Conservation (phyloP, 352 stramenopile genomes). For the Phytophthora pluvialis region DNA sequence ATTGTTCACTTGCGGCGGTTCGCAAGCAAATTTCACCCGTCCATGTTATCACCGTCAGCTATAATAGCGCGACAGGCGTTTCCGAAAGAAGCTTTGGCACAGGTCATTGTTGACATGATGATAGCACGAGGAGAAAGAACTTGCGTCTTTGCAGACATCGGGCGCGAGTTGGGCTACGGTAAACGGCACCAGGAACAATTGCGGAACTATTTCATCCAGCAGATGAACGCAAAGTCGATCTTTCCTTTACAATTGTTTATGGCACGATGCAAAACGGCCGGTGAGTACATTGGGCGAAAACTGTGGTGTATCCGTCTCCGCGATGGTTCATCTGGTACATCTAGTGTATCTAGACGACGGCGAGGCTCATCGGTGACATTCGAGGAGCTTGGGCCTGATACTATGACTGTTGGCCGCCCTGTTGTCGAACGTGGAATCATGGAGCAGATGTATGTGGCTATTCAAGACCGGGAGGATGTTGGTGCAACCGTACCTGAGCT, state of each 20-base stretch:
- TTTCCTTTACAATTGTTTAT: constrained; percentile 86
- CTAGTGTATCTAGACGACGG: constrained; percentile 6
- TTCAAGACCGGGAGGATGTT: constrained; percentile 51
- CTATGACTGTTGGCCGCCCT: constrained; percentile 34
- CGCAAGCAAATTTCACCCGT: constrained; percentile 63
- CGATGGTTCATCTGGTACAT: constrained; percentile 15
- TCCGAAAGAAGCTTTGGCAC: constrained; percentile 63
- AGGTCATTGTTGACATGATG: constrained; percentile 73
- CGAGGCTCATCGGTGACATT: constrained; percentile 20
- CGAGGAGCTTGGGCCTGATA: constrained; percentile 33
- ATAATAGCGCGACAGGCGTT: constrained; percentile 61
- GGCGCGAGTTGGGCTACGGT: constrained; percentile 74
- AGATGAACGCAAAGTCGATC: constrained; percentile 57
- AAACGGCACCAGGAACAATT: constrained; percentile 85
- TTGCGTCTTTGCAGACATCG: constrained; percentile 88
- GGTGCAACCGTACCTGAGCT: constrained; percentile 83
- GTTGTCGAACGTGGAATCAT: constrained; percentile 79
- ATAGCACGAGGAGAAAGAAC: constrained; percentile 65
- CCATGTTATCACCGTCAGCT: constrained; percentile 66
- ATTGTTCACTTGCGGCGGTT: constrained; percentile 82
- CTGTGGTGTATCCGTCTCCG: constrained; percentile 80
- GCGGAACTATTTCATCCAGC: constrained; percentile 83
- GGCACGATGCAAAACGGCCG: constrained; percentile 73
- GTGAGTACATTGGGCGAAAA: constrained; percentile 68
- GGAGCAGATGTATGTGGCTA: constrained; percentile 78